phyloP scores from a whole-genome alignment of 352 stramenopile genomes.

The Pythium phragmiticola region DNA sequence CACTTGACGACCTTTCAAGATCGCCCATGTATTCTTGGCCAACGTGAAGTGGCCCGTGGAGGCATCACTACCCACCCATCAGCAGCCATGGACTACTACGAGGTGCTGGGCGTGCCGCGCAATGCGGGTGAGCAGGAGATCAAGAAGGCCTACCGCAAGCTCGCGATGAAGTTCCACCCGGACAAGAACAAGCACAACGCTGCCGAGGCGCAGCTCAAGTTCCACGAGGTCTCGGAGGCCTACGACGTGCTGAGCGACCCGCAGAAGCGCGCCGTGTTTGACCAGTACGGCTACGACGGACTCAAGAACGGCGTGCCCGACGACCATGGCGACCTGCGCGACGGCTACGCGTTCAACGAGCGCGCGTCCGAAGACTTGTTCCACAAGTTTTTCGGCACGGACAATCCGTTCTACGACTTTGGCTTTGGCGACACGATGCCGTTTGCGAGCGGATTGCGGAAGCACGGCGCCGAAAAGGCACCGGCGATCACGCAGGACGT shows the following conservation, averaged over 20 bases:
- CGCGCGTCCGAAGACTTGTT: slow-evolving; percentile 91
- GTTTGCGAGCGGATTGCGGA: slow-evolving; percentile 77
- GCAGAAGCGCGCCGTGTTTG: slow-evolving; percentile 90
- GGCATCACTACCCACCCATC: not conserved
- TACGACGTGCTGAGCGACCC: slow-evolving; percentile 94
- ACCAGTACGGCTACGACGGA: slow-evolving; percentile 94
- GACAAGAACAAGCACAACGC: slow-evolving; percentile 93
- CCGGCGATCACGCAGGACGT: slow-evolving; percentile 70
- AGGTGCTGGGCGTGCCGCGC: slow-evolving; percentile 85
- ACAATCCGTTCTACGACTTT: slow-evolving; percentile 91
- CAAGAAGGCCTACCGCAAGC: slow-evolving; percentile 95
- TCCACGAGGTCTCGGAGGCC: slow-evolving; percentile 94
- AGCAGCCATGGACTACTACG: slow-evolving; percentile 87
- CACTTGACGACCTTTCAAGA: not conserved
- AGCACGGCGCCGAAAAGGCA: slow-evolving; percentile 74
- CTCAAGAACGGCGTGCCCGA: slow-evolving; percentile 89
- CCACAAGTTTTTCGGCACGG: slow-evolving; percentile 90
- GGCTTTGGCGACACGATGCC: slow-evolving; percentile 86
- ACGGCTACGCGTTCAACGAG: slow-evolving; percentile 90
- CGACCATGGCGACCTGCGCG: slow-evolving; percentile 68
- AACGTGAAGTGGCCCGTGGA: not conserved
- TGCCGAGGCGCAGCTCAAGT: slow-evolving; percentile 87
- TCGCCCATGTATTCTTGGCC: not conserved
- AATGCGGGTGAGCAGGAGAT: slow-evolving; percentile 86
- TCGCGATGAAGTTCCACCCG: slow-evolving; percentile 94